A percentile compares a stretch with the other conserved stretches of the same genome.
These are phyloP conservation scores for Fusarium humuli DNA, from an alignment of 2,329 filamentous ascomycete genomes.

Conservation along the genomic window DNA sequence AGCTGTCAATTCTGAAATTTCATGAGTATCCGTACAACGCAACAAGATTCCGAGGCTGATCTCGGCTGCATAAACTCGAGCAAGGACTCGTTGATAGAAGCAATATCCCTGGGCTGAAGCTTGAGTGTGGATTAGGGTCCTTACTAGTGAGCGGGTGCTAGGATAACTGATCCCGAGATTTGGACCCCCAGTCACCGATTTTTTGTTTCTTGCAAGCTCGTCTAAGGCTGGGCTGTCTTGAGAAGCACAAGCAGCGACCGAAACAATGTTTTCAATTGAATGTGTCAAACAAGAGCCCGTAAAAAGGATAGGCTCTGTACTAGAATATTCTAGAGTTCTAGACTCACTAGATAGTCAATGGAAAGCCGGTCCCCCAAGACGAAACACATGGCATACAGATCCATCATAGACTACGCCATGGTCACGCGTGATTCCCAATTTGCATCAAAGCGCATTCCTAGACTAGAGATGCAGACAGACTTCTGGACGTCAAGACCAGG, in stretches of 20 bases:
- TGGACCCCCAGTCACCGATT: slow-evolving; percentile 22
- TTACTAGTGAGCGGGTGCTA: slow-evolving; percentile 28
- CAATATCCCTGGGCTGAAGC: slow-evolving; percentile 47
- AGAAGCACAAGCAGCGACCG: not conserved
- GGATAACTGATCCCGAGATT: slow-evolving; percentile 37
- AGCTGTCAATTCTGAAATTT: not conserved
- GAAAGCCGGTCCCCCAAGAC: not conserved
- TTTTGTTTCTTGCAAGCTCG: slow-evolving; percentile 7
- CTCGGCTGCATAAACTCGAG: slow-evolving; percentile 28
- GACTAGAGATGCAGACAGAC: not conserved
- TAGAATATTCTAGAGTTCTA: not conserved
- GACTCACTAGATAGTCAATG: not conserved
- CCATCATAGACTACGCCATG: slow-evolving; percentile 5
- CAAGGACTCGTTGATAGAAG: slow-evolving; percentile 30
- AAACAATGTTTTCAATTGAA: not conserved
- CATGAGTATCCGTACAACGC: not conserved
- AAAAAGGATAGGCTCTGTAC: not conserved
- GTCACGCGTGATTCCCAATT: slow-evolving; percentile 43
- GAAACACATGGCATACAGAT: slow-evolving; percentile 30
- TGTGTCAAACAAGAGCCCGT: not conserved
- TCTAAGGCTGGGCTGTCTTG: slow-evolving; percentile 5
- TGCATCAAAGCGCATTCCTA: slow-evolving; percentile 31
- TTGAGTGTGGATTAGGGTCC: slow-evolving; percentile 35
- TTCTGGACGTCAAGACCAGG: not conserved
- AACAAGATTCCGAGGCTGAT: slow-evolving; percentile 15